Evolutionary conservation across 192 early-diverging fungal species (phyloP).

Genomic region (Rhizophagus clarus): DNA sequence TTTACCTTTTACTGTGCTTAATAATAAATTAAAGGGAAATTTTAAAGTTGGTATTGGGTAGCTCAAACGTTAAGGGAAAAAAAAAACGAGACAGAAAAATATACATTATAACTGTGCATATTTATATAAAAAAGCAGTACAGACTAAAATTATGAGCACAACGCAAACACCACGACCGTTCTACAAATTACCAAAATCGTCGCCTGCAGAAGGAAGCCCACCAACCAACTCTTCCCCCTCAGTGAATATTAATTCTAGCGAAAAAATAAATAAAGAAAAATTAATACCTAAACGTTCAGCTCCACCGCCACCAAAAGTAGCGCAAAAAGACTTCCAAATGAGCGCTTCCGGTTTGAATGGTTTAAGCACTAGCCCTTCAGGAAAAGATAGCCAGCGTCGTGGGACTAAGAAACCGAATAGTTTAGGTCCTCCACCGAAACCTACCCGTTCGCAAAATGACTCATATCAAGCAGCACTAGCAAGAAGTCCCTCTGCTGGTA

Average conservation of each 20-base stretch:
- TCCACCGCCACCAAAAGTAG: constrained; percentile 39
- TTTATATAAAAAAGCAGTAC: background rate
- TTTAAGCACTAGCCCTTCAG: background rate
- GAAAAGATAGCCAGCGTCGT: background rate
- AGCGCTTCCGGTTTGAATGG: constrained; percentile 9
- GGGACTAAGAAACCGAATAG: constrained; percentile 16
- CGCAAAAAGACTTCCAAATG: background rate
- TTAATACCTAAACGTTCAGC: constrained; percentile 43
- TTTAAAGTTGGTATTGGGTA: no score
- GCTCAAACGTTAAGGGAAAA: no score
- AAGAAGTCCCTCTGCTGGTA: constrained; percentile 24
- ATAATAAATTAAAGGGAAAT: no score
- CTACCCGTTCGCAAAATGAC: background rate
- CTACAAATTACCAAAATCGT: constrained; percentile 22
- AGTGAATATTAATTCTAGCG: background rate
- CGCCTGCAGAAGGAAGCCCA: constrained; percentile 7
- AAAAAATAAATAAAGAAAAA: constrained; percentile 23
- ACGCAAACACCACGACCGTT: constrained; percentile 19
- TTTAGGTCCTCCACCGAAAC: constrained; percentile 18
- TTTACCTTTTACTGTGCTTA: no score
- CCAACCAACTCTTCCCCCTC: constrained; percentile 14
- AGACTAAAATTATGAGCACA: constrained; percentile 18
- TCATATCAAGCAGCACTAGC: background rate
- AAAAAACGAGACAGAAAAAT: background rate
- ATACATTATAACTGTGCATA: background rate